A percentile compares a stretch with the other conserved stretches of the same genome.
Evolutionary conservation across 179 eudicot species (phyloP).

Genomic region (Silene noctiflora): DNA sequence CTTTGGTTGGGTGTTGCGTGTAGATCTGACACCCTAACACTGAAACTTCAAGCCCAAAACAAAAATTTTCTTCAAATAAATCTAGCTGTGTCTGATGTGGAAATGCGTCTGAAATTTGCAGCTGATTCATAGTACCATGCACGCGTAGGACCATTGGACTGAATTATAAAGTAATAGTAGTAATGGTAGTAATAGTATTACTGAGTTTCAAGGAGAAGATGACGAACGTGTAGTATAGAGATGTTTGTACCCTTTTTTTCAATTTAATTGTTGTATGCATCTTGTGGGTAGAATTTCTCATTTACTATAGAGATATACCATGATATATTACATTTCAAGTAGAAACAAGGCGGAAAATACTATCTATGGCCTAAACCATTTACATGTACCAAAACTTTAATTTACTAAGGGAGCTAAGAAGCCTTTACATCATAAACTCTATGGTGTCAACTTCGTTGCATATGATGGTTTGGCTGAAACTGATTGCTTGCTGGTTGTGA

Average conservation of each 20-base stretch:
- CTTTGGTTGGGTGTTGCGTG: neutral
- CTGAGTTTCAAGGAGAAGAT: neutral
- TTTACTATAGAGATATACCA: neutral
- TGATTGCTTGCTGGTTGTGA: constrained; percentile 39
- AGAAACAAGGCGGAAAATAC: constrained; percentile 14
- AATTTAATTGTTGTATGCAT: constrained; percentile 17
- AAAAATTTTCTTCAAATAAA: neutral
- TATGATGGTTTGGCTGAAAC: constrained; percentile 32
- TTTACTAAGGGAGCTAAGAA: constrained; percentile 14
- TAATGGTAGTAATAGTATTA: neutral
- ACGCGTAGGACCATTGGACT: neutral
- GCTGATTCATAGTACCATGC: neutral
- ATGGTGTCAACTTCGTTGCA: constrained; percentile 29
- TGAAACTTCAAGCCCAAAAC: neutral
- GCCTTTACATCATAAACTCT: constrained; percentile 14
- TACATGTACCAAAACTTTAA: constrained; percentile 35
- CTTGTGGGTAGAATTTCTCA: constrained; percentile 8
- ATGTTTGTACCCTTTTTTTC: neutral
- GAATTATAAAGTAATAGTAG: neutral
- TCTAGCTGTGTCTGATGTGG: neutral
- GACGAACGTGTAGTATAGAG: neutral
- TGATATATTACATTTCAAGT: constrained; percentile 6
- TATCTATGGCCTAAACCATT: constrained; percentile 23
- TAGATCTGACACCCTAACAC: neutral
- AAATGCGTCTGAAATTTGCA: neutral